These are phyloP conservation scores for Coniochaeta prunicola DNA, from an alignment of 2,329 filamentous ascomycete species.

Conservation along the genomic window DNA sequence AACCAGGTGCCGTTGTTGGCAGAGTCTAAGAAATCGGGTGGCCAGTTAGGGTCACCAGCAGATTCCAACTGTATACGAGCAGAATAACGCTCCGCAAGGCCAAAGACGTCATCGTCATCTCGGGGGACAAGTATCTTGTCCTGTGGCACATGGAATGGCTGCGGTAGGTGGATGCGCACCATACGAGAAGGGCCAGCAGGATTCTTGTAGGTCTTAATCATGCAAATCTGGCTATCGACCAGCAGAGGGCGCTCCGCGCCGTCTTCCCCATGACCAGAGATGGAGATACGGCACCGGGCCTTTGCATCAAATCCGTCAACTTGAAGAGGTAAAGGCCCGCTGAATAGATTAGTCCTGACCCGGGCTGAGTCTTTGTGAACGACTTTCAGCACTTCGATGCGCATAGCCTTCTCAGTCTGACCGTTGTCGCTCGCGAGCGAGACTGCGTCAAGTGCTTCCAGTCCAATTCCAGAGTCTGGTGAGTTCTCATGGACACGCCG, in stretches of 20 bases:
- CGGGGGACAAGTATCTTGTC: slow-evolving; percentile 43
- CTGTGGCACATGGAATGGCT: slow-evolving; percentile 44
- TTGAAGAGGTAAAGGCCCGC: slow-evolving; percentile 25
- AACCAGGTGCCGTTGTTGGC: slow-evolving; percentile 11
- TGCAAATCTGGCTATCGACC: slow-evolving; percentile 47
- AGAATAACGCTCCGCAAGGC: slow-evolving; percentile 41
- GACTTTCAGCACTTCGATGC: slow-evolving; percentile 46
- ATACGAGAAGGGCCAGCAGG: slow-evolving; percentile 36
- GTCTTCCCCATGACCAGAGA: slow-evolving; percentile 31
- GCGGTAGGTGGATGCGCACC: slow-evolving; percentile 38
- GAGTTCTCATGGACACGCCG: slow-evolving; percentile 37
- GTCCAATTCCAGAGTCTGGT: not conserved
- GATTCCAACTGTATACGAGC: slow-evolving; percentile 46
- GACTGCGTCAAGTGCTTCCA: slow-evolving; percentile 17
- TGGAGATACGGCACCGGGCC: slow-evolving; percentile 35
- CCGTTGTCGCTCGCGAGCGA: slow-evolving; percentile 14
- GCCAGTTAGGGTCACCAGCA: slow-evolving; percentile 42
- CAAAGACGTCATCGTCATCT: slow-evolving; percentile 37
- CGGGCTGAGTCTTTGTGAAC: slow-evolving; percentile 38
- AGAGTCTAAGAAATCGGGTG: slow-evolving; percentile 35
- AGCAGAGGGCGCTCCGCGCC: slow-evolving; percentile 25
- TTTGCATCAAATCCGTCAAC: slow-evolving; percentile 26
- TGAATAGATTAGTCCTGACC: slow-evolving; percentile 27
- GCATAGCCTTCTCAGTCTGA: slow-evolving; percentile 31
- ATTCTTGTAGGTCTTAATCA: slow-evolving; percentile 42